A percentile compares a stretch with the other conserved stretches of the same genome.
These are phyloP conservation scores for Rhododendron vialii DNA, from an alignment of 148 eudicot genomes.

Conservation along the genomic window DNA sequence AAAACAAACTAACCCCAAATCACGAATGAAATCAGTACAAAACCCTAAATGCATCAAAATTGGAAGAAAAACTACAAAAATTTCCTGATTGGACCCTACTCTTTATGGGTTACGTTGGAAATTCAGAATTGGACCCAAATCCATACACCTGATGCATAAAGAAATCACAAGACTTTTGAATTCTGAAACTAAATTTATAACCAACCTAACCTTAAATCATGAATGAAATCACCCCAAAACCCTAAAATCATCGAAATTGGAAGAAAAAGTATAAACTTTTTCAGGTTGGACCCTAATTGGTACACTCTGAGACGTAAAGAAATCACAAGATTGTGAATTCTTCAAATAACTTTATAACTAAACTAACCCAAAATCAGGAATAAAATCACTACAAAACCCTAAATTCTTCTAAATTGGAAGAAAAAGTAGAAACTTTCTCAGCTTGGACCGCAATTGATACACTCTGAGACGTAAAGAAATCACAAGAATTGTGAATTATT, in stretches of 20 bases:
- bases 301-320: background rate
- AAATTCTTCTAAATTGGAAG: background rate
- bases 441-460: background rate
- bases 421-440: background rate
- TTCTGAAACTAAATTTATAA: background rate
- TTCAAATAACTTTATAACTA: background rate
- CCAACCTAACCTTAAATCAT: background rate
- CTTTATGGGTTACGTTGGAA: too few relatives aligned
- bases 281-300: background rate
- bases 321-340: background rate
- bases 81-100: background rate
- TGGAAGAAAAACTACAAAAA: background rate
- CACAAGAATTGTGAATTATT: background rate
- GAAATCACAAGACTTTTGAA: too few relatives aligned
- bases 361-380: background rate
- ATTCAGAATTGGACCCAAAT: too few relatives aligned
- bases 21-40: background rate
- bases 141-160: too few relatives aligned
- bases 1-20: background rate
- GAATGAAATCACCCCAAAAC: background rate
- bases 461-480: background rate
- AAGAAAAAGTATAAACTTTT: background rate
- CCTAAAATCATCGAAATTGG: constrained; percentile 1
- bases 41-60: constrained; percentile 4
- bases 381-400: background rate